phyloP scores from a whole-genome alignment of 2,329 filamentous ascomycete species.

The Alternaria sp. region DNA sequence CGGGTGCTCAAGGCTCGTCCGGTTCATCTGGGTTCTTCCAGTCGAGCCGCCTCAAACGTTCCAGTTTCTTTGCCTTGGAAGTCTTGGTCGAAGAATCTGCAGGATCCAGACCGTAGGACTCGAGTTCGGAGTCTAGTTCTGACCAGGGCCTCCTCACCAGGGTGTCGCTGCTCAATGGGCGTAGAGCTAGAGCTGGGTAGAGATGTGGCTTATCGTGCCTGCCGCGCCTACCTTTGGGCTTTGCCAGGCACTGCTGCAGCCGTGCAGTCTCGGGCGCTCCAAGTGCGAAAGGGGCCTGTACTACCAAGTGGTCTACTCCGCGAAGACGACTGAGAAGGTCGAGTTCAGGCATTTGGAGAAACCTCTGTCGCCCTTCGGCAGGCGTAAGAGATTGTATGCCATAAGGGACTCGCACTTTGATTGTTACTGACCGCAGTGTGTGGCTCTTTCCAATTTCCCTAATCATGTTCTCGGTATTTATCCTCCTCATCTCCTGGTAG shows the following conservation, averaged over 20 bases:
- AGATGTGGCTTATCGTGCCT: neutral
- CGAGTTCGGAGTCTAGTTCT: neutral
- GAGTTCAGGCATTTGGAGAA: neutral
- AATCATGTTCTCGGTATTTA: neutral
- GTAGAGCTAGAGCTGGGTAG: neutral
- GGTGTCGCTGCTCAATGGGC: neutral
- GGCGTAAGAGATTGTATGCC: neutral
- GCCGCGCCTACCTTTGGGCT: neutral
- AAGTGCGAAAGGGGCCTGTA: neutral
- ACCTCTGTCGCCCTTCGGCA: neutral
- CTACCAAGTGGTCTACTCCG: neutral
- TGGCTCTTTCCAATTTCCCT: neutral
- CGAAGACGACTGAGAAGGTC: neutral
- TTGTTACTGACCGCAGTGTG: neutral
- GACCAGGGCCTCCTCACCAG: neutral
- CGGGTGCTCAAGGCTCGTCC: neutral
- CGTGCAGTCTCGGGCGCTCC: neutral
- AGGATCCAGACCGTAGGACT: neutral
- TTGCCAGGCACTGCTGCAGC: neutral
- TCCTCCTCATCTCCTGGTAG: neutral
- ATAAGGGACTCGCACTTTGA: neutral
- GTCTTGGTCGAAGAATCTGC: neutral
- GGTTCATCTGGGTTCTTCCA: neutral
- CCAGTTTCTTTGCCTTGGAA: neutral
- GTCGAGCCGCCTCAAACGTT: neutral